These are phyloP conservation scores for Exobasidium cylindrosporum DNA, from an alignment of 1,284 basidiomycete species.

Conservation along the genomic window DNA sequence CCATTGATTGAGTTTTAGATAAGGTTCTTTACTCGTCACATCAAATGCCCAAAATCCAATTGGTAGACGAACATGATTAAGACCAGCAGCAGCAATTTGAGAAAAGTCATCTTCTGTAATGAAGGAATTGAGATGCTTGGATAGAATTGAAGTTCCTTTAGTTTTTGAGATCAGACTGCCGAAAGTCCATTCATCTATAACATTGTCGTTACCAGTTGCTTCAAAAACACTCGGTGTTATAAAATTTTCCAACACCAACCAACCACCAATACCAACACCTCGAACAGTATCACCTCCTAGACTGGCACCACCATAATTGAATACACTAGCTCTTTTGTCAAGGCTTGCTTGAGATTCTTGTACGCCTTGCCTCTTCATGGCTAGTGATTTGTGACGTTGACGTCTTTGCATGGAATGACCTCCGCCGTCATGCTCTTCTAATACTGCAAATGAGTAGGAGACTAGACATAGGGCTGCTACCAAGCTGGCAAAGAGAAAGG, in stretches of 20 bases:
- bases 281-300: constrained; percentile 24
- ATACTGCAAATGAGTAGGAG: no score
- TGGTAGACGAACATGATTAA: constrained; percentile 67
- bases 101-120: constrained; percentile 64
- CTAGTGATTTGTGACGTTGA: no score
- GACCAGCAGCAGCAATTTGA: constrained; percentile 19
- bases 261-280: constrained; percentile 49
- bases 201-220: constrained; percentile 19
- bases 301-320: constrained; percentile 7
- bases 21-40: constrained; percentile 64
- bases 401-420: no score
- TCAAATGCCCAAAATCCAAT: constrained; percentile 91
- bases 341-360: no score
- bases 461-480: no score
- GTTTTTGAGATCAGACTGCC: constrained; percentile 12
- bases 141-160: constrained; percentile 26
- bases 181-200: constrained; percentile 22
- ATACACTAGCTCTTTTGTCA: no score
- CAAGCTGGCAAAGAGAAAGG: no score
- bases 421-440: no score
- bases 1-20: constrained; percentile 75
- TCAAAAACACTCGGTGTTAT: constrained; percentile 60
- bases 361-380: no score
- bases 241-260: constrained; percentile 45
- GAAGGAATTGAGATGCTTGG: constrained; percentile 74